A percentile compares a stretch with the other conserved stretches of the same genome.
phyloP scores from a whole-genome alignment of 768 basidiomycete species.

The Leccinum olivaceopallidum region DNA sequence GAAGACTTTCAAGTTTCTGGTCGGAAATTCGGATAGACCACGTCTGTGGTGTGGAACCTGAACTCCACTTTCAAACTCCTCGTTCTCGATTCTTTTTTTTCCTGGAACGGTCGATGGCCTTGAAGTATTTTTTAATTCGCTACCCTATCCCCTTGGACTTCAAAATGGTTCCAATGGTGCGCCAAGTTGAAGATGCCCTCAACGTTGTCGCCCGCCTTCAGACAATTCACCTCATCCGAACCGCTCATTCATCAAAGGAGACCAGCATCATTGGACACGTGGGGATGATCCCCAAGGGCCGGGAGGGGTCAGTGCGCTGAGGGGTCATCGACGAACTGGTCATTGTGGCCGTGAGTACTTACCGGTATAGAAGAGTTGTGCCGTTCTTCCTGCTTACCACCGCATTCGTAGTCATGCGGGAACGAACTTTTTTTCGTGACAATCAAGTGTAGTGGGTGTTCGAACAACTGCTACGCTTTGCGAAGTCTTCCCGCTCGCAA shows the following conservation, averaged over 20 bases:
- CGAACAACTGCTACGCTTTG: neutral
- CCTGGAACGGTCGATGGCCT: neutral
- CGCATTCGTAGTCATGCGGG: neutral
- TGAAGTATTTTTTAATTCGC: neutral
- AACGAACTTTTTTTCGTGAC: neutral
- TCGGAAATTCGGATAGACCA: neutral
- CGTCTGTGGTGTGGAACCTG: neutral
- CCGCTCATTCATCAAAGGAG: neutral
- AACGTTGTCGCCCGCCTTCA: neutral
- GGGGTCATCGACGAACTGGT: neutral
- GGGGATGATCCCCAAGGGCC: neutral
- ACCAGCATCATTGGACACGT: neutral
- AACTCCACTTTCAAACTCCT: neutral
- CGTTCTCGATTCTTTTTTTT: neutral
- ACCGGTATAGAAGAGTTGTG: neutral
- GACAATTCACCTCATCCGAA: neutral
- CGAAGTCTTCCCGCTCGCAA: conserved; percentile 2
- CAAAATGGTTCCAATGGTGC: neutral
- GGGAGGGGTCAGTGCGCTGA: neutral
- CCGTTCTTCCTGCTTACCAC: neutral
- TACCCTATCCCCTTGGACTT: neutral
- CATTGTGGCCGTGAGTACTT: neutral
- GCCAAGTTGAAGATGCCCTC: neutral
- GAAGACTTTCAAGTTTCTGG: neutral
- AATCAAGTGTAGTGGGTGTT: neutral